These are phyloP conservation scores for Zarea fungicola DNA, from an alignment of 2,329 filamentous ascomycete species.

Conservation along the genomic window DNA sequence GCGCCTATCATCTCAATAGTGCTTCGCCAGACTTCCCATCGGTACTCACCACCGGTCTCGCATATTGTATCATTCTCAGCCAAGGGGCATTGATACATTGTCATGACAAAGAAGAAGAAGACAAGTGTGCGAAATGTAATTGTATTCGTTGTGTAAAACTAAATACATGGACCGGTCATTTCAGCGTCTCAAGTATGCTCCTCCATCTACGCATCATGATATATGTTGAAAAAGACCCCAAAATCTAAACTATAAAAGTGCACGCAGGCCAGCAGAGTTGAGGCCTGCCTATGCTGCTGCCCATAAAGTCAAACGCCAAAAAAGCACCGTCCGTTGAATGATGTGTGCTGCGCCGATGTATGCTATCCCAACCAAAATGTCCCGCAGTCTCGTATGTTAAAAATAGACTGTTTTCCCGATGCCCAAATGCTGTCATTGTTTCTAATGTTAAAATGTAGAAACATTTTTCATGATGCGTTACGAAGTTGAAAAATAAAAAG, in stretches of 20 bases:
- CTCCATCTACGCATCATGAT: conserved; percentile 6
- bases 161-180: too few relatives aligned
- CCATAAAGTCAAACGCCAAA: conserved; percentile 4
- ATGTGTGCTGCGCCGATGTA: conserved; percentile 11
- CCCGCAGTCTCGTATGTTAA: conserved; percentile 11
- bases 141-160: conserved; percentile 27
- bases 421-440: conserved; percentile 2
- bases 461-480: conserved; percentile 6
- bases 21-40: too few relatives aligned
- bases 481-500: neutral
- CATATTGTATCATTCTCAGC: conserved; percentile 25
- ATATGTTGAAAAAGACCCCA: conserved; percentile 23
- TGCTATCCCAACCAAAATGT: neutral
- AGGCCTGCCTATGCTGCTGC: conserved; percentile 23
- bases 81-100: conserved; percentile 23
- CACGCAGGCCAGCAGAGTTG: conserved; percentile 23
- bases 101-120: too few relatives aligned
- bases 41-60: too few relatives aligned
- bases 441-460: conserved; percentile 7
- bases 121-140: too few relatives aligned
- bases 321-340: conserved; percentile 23
- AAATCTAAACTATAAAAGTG: conserved; percentile 15
- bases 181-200: too few relatives aligned
- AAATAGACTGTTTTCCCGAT: conserved; percentile 2
- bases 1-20: too few relatives aligned